A percentile compares a stretch with the other conserved stretches of the same genome.
Evolutionary conservation across 1,284 basidiomycete species (phyloP).

Genomic region (Naganishia sp.): DNA sequence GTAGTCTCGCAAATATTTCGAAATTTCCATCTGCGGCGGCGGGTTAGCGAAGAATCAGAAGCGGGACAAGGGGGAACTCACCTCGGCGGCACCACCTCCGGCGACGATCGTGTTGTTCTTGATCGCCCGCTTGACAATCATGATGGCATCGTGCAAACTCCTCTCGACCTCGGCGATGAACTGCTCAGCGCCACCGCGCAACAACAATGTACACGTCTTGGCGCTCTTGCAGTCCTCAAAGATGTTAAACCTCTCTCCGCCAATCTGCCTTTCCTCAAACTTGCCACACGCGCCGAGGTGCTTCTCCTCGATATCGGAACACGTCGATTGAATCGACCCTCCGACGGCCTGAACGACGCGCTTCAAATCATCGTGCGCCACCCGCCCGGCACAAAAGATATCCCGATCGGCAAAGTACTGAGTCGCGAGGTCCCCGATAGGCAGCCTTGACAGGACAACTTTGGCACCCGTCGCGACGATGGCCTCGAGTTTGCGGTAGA

Average conservation of each 20-base stretch:
- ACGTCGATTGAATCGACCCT: slow-evolving; percentile 91
- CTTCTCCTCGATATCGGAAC: slow-evolving; percentile 84
- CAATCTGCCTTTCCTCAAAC: slow-evolving; percentile 95
- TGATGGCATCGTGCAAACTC: slow-evolving; percentile 96
- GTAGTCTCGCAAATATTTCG: slow-evolving; percentile 85
- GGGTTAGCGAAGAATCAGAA: not conserved
- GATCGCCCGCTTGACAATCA: slow-evolving; percentile 98
- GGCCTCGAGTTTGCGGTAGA: slow-evolving; percentile 94
- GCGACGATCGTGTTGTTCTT: slow-evolving; percentile 95
- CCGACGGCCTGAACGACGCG: slow-evolving; percentile 95
- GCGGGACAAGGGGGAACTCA: slow-evolving; percentile 50
- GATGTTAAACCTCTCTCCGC: slow-evolving; percentile 95
- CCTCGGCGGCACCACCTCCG: slow-evolving; percentile 96
- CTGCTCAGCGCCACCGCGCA: slow-evolving; percentile 96
- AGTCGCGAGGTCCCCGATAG: slow-evolving; percentile 97
- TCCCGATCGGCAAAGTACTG: slow-evolving; percentile 99
- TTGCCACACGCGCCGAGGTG: slow-evolving; percentile 88
- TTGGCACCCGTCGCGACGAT: slow-evolving; percentile 96
- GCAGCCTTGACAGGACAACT: slow-evolving; percentile 95
- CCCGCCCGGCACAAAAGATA: slow-evolving; percentile 98
- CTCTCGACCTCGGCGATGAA: slow-evolving; percentile 99
- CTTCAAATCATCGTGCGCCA: slow-evolving; percentile 85
- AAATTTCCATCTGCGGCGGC: slow-evolving; percentile 82
- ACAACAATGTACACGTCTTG: slow-evolving; percentile 95
- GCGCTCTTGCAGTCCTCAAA: slow-evolving; percentile 92